Conservation (phyloP, 1,284 basidiomycete genomes). For the Trichosporon sp. region DNA sequence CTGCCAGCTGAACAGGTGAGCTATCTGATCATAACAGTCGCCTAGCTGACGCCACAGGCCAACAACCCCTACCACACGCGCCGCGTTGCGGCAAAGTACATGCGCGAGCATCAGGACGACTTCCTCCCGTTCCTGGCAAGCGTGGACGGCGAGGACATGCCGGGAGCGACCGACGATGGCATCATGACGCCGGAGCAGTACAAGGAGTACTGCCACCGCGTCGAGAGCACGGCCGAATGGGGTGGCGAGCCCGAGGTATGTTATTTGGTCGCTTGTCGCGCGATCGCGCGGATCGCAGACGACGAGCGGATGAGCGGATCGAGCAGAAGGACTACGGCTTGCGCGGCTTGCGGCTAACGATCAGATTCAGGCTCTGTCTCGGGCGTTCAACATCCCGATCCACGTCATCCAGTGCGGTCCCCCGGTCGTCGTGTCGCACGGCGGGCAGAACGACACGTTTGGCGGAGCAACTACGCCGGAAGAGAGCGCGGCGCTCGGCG, state of each 20-base stretch:
- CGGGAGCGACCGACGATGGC: constrained; percentile 61
- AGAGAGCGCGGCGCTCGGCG: constrained; percentile 45
- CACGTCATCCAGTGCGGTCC: constrained; percentile 81
- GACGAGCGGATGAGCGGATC: too few relatives aligned
- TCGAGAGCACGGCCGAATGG: constrained; percentile 83
- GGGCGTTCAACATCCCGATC: constrained; percentile 78
- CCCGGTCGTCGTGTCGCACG: constrained; percentile 77
- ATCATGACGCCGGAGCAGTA: constrained; percentile 69
- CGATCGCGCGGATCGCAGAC: too few relatives aligned
- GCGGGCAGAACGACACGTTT: constrained; percentile 43
- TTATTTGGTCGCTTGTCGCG: too few relatives aligned
- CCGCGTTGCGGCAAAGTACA: constrained; percentile 70
- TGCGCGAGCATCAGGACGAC: constrained; percentile 75
- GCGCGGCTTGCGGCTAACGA: constrained; percentile 4
- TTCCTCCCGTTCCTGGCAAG: constrained; percentile 92
- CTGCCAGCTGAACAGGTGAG: constrained; percentile 32
- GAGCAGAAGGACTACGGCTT: too few relatives aligned
- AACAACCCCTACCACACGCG: constrained; percentile 53
- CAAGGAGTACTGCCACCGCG: constrained; percentile 67
- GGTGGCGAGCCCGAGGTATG: constrained; percentile 87
- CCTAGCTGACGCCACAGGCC: constrained; percentile 17
- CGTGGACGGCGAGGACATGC: constrained; percentile 66
- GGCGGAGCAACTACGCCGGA: constrained; percentile 44
- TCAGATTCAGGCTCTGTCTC: constrained; percentile 75
- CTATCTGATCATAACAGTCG: not conserved